Base-by-base conservation (phyloP, 164 flowering plant genomes). In the Vitis rupestris region DNA sequence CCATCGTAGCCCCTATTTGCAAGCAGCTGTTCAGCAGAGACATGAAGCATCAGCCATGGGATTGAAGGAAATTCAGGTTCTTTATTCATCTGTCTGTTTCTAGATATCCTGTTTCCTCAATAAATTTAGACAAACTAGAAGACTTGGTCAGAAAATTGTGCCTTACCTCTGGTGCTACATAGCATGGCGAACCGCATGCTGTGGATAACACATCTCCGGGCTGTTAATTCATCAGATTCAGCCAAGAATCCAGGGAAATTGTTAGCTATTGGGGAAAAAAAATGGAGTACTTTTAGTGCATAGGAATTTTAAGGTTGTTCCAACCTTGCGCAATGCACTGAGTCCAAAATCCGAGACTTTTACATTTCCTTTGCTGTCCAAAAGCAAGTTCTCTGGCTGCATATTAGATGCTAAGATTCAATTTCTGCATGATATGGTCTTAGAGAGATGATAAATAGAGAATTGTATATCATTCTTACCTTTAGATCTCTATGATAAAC, bases 401-500 rank as follows among this genome's bases (percentile, higher is more conserved):
- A 53, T 2, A 63, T 30, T 17, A 60, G 9, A 44, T 48, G 9
- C 5, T 15, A 55, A 44, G 16, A 51, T 9, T 65, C 60, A 31
- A 59, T 48, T 72, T 64, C 37, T 27, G 8, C 19, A 14, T 10
- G 1, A 9, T 49, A 50, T 17, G 7, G 12, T 8, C 16, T 2
- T 12, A 63, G 53, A 61, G 56, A 27, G 49, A n/a, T 16, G 57
- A 19, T 2, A 15, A 13, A 9, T 3, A 53, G 17, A 7, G 15
- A 62, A 3, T 10, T 12, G 3, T 14, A 7, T 50, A 17, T 47
- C 52, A 30, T 19, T 30, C 70, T 65, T 44, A 91, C 98, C 94
- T 94, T 94, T 11, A 90, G 82, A 76, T 92, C 97, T 80, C 98
- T 86, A 73, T 94, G 98, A 74, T 84, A 92, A 56, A 94, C 97